A percentile compares a stretch with the other conserved stretches of the same genome.
Evolutionary conservation across 192 early-diverging fungal genomes (phyloP).

Genomic region (Diversispora epigaea): DNA sequence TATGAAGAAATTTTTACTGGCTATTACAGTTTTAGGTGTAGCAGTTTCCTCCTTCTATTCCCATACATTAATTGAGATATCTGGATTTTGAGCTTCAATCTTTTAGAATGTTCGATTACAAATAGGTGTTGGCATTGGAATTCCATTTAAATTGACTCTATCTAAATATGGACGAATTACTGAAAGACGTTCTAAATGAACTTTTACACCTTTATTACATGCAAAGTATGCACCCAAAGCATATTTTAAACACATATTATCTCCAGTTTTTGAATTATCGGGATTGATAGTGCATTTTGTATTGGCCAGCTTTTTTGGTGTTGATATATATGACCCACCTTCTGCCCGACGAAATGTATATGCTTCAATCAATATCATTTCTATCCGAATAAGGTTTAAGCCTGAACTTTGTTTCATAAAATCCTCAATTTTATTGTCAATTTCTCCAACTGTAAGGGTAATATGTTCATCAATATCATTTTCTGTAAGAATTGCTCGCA

Average conservation of each 20-base stretch:
- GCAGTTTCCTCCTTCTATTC: conserved; percentile 8
- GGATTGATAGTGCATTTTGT: too few species aligned
- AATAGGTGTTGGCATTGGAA: conserved; percentile 11
- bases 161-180: too few species aligned
- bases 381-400: not conserved
- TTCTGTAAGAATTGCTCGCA: conserved; percentile 1
- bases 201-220: not conserved
- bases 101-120: not conserved
- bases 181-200: not conserved
- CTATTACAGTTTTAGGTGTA: conserved; percentile 19
- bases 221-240: conserved; percentile 4
- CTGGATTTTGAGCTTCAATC: too few species aligned
- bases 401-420: not conserved
- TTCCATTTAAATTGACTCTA: conserved; percentile 5
- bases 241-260: too few species aligned
- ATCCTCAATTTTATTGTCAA: too few species aligned
- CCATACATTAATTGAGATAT: conserved; percentile 18
- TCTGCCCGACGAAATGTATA: not conserved
- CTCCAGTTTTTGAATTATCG: too few species aligned
- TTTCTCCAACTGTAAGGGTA: conserved; percentile 6
- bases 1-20: conserved; percentile 25
- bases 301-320: too few species aligned
- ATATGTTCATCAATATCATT: conserved; percentile 17
- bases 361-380: conserved; percentile 16
- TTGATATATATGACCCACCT: not conserved